Evolutionary conservation across 164 flowering plant genomes (phyloP).

Genomic region (Taxillus chinensis): DNA sequence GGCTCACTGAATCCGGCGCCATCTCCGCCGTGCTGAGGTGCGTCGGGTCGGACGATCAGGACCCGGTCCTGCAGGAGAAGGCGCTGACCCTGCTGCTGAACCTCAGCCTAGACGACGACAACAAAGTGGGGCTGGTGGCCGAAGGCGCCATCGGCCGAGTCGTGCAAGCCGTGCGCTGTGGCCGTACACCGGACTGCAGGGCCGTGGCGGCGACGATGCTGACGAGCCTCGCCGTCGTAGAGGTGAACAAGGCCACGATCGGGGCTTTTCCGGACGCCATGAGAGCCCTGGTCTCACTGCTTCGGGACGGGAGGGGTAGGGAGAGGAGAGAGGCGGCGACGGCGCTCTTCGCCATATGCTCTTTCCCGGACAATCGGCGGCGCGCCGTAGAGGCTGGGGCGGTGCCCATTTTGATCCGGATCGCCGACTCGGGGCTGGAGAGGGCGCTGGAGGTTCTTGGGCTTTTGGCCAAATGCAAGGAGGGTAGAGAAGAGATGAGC

Average conservation of each 20-base stretch:
- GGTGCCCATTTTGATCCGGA: constrained; percentile 42
- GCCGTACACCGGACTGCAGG: constrained; percentile 38
- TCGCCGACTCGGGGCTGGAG: constrained; percentile 56
- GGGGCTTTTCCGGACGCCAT: constrained; percentile 77
- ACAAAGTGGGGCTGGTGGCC: constrained; percentile 90
- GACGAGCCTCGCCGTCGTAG: constrained; percentile 89
- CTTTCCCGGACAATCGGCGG: constrained; percentile 66
- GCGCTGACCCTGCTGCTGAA: constrained; percentile 56
- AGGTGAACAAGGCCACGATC: constrained; percentile 88
- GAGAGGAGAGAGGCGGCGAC: constrained; percentile 92
- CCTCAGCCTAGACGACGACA: constrained; percentile 79
- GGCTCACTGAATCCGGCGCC: constrained; percentile 67
- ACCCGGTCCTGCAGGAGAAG: constrained; percentile 37
- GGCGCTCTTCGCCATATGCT: constrained; percentile 66
- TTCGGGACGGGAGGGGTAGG: constrained; percentile 46
- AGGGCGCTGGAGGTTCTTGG: constrained; percentile 79
- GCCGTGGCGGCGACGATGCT: constrained; percentile 81
- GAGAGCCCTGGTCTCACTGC: constrained; percentile 39
- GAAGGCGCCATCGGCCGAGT: constrained; percentile 72
- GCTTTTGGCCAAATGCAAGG: constrained; percentile 58
- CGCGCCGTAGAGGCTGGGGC: constrained; percentile 62
- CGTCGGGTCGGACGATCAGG: constrained; percentile 31
- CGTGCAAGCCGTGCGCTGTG: constrained; percentile 31
- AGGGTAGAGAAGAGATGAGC: constrained; percentile 74
- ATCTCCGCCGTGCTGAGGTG: constrained; percentile 57